Conservation (phyloP, 768 basidiomycete genomes). For the Amanita subjunquillea region DNA sequence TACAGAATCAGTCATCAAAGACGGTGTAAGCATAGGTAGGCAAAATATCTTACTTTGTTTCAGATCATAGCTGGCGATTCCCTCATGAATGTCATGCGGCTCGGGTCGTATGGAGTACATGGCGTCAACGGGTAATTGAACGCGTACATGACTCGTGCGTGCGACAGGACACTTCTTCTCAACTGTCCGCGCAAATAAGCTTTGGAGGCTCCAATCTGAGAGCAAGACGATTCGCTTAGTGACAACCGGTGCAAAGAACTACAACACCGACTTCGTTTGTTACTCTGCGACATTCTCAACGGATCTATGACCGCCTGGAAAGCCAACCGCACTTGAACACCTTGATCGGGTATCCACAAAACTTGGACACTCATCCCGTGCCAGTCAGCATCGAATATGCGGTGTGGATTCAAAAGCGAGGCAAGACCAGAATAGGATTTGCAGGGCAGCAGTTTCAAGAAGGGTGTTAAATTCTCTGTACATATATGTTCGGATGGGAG, state of each 20-base stretch:
- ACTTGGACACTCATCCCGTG: slow-evolving; percentile 82
- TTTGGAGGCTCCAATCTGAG: slow-evolving; percentile 65
- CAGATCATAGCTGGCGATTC: slow-evolving; percentile 38
- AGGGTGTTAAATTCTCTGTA: slow-evolving; percentile 95
- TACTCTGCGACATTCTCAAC: slow-evolving; percentile 39
- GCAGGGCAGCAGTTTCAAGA: slow-evolving; percentile 90
- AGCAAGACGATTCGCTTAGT: neutral
- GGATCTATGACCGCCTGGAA: slow-evolving; percentile 79
- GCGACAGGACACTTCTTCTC: slow-evolving; percentile 65
- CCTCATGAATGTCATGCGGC: slow-evolving; percentile 24
- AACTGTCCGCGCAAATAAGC: slow-evolving; percentile 59
- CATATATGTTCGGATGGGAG: slow-evolving; percentile 86
- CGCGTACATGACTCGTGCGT: slow-evolving; percentile 39
- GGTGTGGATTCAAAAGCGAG: slow-evolving; percentile 72
- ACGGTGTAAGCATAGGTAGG: slow-evolving; percentile 3
- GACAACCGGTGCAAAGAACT: neutral
- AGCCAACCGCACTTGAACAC: slow-evolving; percentile 55
- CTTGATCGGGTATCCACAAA: slow-evolving; percentile 41
- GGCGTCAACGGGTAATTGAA: slow-evolving; percentile 33
- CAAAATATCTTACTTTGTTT: slow-evolving; percentile 25
- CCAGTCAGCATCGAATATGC: slow-evolving; percentile 85
- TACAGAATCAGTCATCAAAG: slow-evolving; percentile 2
- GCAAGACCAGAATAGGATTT: slow-evolving; percentile 83
- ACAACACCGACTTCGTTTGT: slow-evolving; percentile 39
- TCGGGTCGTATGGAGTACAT: slow-evolving; percentile 43